Evolutionary conservation across 805 yeast genomes (phyloP).

Genomic region (Cyberlindnera bimundalis): DNA sequence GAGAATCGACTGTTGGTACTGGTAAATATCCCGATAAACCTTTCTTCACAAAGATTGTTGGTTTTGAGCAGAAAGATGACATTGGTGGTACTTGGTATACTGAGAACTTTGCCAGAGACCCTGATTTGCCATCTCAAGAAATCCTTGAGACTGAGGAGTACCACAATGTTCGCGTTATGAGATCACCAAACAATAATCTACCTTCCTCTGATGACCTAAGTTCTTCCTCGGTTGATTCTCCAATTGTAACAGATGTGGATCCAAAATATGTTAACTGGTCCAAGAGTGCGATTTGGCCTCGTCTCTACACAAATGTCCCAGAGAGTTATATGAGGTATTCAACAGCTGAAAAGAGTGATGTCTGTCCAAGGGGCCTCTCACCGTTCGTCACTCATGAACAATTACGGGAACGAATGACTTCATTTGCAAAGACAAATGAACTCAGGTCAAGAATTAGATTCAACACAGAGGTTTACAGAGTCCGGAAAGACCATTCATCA

Average conservation of each 20-base stretch:
- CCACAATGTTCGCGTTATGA: slow-evolving; percentile 32
- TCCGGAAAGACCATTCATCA: slow-evolving; percentile 13
- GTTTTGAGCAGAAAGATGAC: slow-evolving; percentile 40
- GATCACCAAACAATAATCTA: slow-evolving; percentile 14
- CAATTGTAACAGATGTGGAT: slow-evolving; percentile 22
- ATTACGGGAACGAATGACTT: slow-evolving; percentile 27
- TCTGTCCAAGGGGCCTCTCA: slow-evolving; percentile 19
- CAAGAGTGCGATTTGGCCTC: slow-evolving; percentile 33
- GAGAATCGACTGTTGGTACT: slow-evolving; percentile 21
- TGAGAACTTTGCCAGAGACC: slow-evolving; percentile 22
- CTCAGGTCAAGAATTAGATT: slow-evolving; percentile 34
- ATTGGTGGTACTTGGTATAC: slow-evolving; percentile 48
- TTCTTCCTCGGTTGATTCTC: slow-evolving; percentile 17
- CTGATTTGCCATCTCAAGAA: slow-evolving; percentile 28
- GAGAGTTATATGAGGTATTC: slow-evolving; percentile 35
- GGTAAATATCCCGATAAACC: slow-evolving; percentile 10
- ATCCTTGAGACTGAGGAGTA: slow-evolving; percentile 33
- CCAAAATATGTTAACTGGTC: slow-evolving; percentile 37
- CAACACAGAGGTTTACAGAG: slow-evolving; percentile 39
- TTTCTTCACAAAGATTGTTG: slow-evolving; percentile 35
- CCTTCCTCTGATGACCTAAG: slow-evolving; percentile 21
- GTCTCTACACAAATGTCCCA: slow-evolving; percentile 39
- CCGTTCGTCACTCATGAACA: slow-evolving; percentile 40
- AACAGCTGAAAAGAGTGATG: slow-evolving; percentile 28
- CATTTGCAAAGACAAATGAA: slow-evolving; percentile 29